These are phyloP conservation scores for Magnaporthales sp. DNA, from an alignment of 2,329 filamentous ascomycete genomes.

Conservation along the genomic window DNA sequence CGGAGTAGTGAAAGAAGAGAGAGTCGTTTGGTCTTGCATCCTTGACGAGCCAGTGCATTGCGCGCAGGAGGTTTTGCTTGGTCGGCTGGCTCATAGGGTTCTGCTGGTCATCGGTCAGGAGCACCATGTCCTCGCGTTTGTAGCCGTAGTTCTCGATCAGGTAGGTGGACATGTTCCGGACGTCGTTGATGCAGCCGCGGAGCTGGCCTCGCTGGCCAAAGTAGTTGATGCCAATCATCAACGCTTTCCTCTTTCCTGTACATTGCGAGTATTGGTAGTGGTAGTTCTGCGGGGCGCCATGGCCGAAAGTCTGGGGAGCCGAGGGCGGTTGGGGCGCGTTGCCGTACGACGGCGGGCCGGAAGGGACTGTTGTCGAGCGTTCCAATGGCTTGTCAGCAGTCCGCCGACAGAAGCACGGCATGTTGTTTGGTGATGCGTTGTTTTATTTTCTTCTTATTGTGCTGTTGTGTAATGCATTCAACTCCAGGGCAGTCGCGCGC, in stretches of 20 bases:
- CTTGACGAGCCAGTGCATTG: conserved; percentile 98
- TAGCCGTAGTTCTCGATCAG: conserved; percentile 85
- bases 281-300: conserved; percentile 72
- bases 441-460: conserved; percentile 8
- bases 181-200: conserved; percentile 92
- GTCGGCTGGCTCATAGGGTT: conserved; percentile 96
- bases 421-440: neutral
- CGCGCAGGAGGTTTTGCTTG: conserved; percentile 87
- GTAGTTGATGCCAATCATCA: conserved; percentile 94
- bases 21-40: conserved; percentile 89
- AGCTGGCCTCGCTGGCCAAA: conserved; percentile 87
- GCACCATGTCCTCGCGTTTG: conserved; percentile 92
- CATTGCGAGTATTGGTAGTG: conserved; percentile 88
- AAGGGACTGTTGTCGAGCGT: neutral
- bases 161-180: conserved; percentile 93
- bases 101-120: conserved; percentile 92
- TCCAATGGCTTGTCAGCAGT: neutral
- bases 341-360: conserved; percentile 9
- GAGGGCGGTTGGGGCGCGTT: conserved; percentile 59
- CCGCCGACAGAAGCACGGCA: neutral
- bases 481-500: neutral
- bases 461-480: too few relatives aligned
- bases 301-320: conserved; percentile 63
- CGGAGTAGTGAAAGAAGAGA: conserved; percentile 95
- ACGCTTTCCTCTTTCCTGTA: conserved; percentile 77